Conservation (phyloP, 2,329 filamentous ascomycete species). For the Periconia sp. region DNA sequence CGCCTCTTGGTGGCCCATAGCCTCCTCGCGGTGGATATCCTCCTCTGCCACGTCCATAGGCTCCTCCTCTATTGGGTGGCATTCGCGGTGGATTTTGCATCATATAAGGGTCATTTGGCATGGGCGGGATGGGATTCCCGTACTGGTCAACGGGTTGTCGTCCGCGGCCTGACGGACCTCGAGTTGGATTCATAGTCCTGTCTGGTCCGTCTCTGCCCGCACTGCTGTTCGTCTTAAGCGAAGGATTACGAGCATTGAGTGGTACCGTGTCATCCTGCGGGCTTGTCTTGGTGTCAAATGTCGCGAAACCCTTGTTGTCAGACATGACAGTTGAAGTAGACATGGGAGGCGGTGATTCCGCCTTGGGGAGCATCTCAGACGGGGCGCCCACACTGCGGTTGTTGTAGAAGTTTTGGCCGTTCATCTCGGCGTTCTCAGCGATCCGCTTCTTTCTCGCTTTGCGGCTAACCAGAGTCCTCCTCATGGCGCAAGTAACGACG, state of each 20-base stretch:
- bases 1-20: constrained; percentile 42
- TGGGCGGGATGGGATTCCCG: constrained; percentile 62
- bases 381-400: constrained; percentile 47
- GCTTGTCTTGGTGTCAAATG: constrained; percentile 70
- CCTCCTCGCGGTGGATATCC: constrained; percentile 45
- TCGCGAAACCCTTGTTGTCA: constrained; percentile 62
- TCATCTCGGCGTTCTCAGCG: constrained; percentile 96
- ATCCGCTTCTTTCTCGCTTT: constrained; percentile 94
- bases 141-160: constrained; percentile 65
- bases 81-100: constrained; percentile 47
- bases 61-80: constrained; percentile 49
- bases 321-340: constrained; percentile 63
- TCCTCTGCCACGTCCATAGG: constrained; percentile 46
- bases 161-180: constrained; percentile 43
- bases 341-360: constrained; percentile 61
- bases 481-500: constrained; percentile 92
- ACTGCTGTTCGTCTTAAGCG: constrained; percentile 61
- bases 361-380: constrained; percentile 49
- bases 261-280: constrained; percentile 72
- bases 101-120: constrained; percentile 53
- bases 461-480: constrained; percentile 85
- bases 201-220: constrained; percentile 50
- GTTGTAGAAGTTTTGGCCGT: constrained; percentile 84
- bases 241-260: constrained; percentile 69
- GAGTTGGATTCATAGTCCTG: constrained; percentile 36